Evolutionary conservation across 2,329 filamentous ascomycete genomes (phyloP).

Genomic region (Orbilia quercus): DNA sequence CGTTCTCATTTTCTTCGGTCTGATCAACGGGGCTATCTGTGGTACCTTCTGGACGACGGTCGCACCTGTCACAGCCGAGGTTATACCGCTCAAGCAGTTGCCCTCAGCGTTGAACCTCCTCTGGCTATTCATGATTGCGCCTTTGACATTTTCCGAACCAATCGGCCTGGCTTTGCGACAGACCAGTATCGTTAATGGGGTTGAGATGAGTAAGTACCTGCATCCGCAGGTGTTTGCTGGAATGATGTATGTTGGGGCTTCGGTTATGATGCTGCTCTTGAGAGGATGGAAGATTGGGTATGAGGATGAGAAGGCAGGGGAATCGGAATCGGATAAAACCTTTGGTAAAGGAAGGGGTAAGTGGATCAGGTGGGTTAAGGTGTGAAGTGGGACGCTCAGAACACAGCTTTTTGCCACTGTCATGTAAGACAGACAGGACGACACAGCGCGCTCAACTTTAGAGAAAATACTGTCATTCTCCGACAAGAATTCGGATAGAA

Average conservation of each 20-base stretch:
- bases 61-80: slow-evolving; percentile 77
- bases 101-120: slow-evolving; percentile 76
- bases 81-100: slow-evolving; percentile 76
- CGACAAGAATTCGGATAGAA: not conserved
- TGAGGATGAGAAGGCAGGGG: slow-evolving; percentile 63
- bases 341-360: slow-evolving; percentile 50
- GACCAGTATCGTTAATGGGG: slow-evolving; percentile 59
- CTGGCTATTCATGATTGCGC: slow-evolving; percentile 77
- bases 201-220: slow-evolving; percentile 67
- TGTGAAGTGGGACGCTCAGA: slow-evolving; percentile 6
- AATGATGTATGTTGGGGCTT: slow-evolving; percentile 72
- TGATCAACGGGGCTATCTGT: slow-evolving; percentile 74
- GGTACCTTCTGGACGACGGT: slow-evolving; percentile 79
- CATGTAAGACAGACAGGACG: no score
- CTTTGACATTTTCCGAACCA: slow-evolving; percentile 74
- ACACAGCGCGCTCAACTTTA: no score
- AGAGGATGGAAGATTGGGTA: slow-evolving; percentile 72
- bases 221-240: slow-evolving; percentile 72
- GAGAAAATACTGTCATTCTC: no score
- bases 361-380: slow-evolving; percentile 53
- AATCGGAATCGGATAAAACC: slow-evolving; percentile 12
- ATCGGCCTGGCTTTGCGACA: slow-evolving; percentile 69
- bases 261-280: slow-evolving; percentile 68
- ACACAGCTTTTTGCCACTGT: no score
- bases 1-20: slow-evolving; percentile 76